Base-by-base conservation (phyloP, 2,329 filamentous ascomycete species). In the Ilyonectria robusta region DNA sequence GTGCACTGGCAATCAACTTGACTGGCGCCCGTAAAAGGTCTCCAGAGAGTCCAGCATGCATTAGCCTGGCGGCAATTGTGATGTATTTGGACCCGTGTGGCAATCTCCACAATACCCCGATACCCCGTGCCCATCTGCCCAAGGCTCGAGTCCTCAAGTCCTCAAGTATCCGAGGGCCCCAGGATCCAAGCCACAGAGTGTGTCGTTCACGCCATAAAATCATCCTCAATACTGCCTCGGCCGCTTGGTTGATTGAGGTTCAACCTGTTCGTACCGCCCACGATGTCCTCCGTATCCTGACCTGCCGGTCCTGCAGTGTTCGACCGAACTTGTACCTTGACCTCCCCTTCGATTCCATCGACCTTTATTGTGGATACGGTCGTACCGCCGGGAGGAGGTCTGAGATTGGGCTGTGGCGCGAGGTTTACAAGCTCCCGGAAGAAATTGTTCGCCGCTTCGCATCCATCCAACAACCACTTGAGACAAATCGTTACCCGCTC, bases 401-500 rank as follows among this genome's bases (percentile, higher is more conserved):
- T 77, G 47, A 81, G 72, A 44, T 81, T 81, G 5, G 82, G 82
- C 51, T 77, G 78, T 11, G 84, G 83, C 3, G 80, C 79, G 67
- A 83, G 76, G 70, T 80, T 82, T 44, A 89, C 86, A 7, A 94
- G 85, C 57, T 91, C 88, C 61, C 90, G 86, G 59, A 95, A 89
- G 73, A 93, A 92, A 35, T 89, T 86, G 69, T 92, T 92, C 17
- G 93, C 93, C 63, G 91, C 91, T 35, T 91, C 88, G 67, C 91
- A 94, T 13, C 92, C 92, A 72, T 93, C 92, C 81, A 93, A 88
- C 6, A 93, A 84, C 87, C 91, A 97, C 78, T 95, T 95, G n/a
- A 97, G 86, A 72, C 93, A 95, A 78, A 97, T 91, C 56, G 95
- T 94, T 3, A 94, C 93, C 70, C 95, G 93, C 80, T 98, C 95